Percentiles rank a stretch among this genome's conserved stretches.
phyloP scores from a whole-genome alignment of 2,329 filamentous ascomycete genomes.

The Stagonosporopsis rhizophila region DNA sequence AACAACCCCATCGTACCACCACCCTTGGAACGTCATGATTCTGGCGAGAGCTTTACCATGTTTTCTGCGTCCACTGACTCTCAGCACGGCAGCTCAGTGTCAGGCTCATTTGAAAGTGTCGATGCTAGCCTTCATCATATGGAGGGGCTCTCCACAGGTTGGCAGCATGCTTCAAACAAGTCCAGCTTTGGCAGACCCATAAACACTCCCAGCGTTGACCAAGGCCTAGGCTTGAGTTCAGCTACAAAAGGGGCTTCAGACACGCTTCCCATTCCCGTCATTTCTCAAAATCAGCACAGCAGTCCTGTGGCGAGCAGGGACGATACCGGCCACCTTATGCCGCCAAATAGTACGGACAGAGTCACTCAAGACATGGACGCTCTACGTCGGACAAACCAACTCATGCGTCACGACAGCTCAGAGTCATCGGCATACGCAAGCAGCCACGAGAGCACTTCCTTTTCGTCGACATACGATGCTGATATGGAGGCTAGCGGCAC shows the following conservation, averaged over 20 bases:
- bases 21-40: slow-evolving; percentile 60
- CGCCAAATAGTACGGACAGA: slow-evolving; percentile 39
- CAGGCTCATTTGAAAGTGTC: slow-evolving; percentile 57
- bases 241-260: slow-evolving; percentile 38
- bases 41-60: slow-evolving; percentile 68
- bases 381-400: slow-evolving; percentile 50
- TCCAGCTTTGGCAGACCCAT: slow-evolving; percentile 45
- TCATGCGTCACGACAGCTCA: slow-evolving; percentile 50
- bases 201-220: slow-evolving; percentile 7
- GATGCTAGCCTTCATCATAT: slow-evolving; percentile 34
- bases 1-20: slow-evolving; percentile 46
- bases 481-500: slow-evolving; percentile 54
- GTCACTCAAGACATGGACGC: slow-evolving; percentile 49
- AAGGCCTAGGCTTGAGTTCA: slow-evolving; percentile 24
- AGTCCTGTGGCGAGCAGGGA: slow-evolving; percentile 25
- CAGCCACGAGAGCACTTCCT: slow-evolving; percentile 38
- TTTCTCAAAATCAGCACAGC: slow-evolving; percentile 10
- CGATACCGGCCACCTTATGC: slow-evolving; percentile 23
- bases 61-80: slow-evolving; percentile 69
- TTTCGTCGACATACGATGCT: slow-evolving; percentile 34
- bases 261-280: slow-evolving; percentile 31
- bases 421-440: slow-evolving; percentile 49
- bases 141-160: slow-evolving; percentile 39
- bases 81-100: slow-evolving; percentile 59
- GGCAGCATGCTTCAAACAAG: slow-evolving; percentile 32